Percentiles rank a stretch among this genome's conserved stretches.
These are phyloP conservation scores for Trichosporon faecale DNA, from an alignment of 1,284 basidiomycete species.

Conservation along the genomic window DNA sequence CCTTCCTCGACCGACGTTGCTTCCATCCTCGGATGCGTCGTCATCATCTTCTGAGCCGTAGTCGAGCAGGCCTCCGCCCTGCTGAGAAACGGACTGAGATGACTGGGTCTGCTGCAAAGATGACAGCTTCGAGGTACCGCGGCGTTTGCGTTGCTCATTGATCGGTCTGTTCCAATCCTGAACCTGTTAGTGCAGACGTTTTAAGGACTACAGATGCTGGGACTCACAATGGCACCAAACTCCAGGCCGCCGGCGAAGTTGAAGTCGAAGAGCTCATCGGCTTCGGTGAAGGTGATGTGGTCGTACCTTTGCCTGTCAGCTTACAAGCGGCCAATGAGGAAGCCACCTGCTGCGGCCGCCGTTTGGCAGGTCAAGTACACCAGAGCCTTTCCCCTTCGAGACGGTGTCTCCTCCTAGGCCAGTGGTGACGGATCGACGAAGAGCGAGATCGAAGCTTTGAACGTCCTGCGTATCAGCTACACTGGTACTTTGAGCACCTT, in stretches of 20 bases:
- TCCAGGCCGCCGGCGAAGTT: conserved; percentile 27
- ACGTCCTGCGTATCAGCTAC: conserved; percentile 28
- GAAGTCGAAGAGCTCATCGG: conserved; percentile 22
- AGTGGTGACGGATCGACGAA: conserved; percentile 32
- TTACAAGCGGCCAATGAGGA: conserved; percentile 2
- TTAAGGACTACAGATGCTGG: not conserved
- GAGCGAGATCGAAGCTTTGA: conserved; percentile 32
- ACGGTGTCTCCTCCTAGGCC: conserved; percentile 18
- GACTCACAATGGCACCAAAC: conserved; percentile 35
- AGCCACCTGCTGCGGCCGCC: conserved; percentile 37
- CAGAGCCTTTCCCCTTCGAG: conserved; percentile 12
- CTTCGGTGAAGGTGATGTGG: conserved; percentile 39
- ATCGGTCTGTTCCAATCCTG: conserved; percentile 43
- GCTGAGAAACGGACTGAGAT: not conserved
- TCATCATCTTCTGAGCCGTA: conserved; percentile 15
- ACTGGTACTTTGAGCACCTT: not conserved
- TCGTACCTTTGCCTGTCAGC: conserved; percentile 34
- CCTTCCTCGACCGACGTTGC: not conserved
- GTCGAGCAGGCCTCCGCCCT: not conserved
- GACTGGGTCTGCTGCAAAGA: conserved; percentile 26
- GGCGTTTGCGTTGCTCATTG: conserved; percentile 24
- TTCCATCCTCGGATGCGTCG: conserved; percentile 15
- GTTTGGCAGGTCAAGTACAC: conserved; percentile 35
- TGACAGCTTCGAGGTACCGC: conserved; percentile 33
- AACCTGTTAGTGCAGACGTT: not conserved